These are phyloP conservation scores for Clausena lansium DNA, from an alignment of 345 rosid species.

Conservation along the genomic window DNA sequence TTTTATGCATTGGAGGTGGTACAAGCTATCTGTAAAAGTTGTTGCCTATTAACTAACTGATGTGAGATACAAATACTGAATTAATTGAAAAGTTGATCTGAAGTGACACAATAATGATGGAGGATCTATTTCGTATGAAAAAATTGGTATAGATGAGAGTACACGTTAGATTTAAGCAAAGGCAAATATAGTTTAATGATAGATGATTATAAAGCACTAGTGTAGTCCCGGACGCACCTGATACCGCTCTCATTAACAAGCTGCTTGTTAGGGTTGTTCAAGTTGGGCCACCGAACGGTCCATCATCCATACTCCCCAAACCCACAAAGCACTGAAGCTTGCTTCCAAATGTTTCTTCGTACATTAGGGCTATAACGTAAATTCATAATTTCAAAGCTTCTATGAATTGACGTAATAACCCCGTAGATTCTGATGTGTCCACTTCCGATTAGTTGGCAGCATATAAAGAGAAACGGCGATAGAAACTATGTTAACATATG, in stretches of 20 bases:
- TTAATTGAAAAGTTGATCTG: no score
- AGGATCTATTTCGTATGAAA: no score
- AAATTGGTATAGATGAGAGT: no score
- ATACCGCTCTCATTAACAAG: not conserved
- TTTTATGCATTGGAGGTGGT: no score
- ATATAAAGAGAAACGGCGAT: constrained; percentile 10
- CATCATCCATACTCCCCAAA: no score
- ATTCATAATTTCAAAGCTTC: not conserved
- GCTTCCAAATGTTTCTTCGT: not conserved
- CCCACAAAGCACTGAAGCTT: not conserved
- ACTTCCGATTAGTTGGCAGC: not conserved
- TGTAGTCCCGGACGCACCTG: not conserved
- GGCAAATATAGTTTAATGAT: no score
- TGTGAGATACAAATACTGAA: no score
- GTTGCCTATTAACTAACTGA: no score
- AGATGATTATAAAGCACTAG: not conserved
- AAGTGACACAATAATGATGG: no score
- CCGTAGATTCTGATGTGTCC: not conserved
- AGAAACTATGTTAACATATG: constrained; percentile 22
- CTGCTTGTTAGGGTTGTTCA: constrained; percentile 7
- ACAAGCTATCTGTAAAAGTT: no score
- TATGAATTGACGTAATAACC: not conserved
- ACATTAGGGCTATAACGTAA: not conserved
- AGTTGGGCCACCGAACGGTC: constrained; percentile 14
- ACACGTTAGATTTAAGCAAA: not conserved